Base-by-base conservation (phyloP, 495 filamentous ascomycete species). In the Aspergillus homomorphus region DNA sequence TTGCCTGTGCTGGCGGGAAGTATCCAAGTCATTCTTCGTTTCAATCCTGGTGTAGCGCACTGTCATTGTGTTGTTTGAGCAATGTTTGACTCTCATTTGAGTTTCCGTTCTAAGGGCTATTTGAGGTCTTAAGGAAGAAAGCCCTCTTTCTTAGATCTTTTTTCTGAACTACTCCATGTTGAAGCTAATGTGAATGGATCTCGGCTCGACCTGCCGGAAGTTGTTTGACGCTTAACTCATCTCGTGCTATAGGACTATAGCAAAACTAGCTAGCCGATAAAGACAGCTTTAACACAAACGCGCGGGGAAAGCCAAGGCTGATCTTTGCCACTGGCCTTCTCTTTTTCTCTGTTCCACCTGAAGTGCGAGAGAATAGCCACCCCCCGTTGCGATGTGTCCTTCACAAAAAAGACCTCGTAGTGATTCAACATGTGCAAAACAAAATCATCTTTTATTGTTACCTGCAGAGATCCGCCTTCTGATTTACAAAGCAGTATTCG, bases 381-480 rank as follows among this genome's bases (percentile, higher is more conserved):
- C 6, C 33, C 33, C 5, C 12, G 6, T 38, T 38, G 33, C 33
- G 33, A 38, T 38, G 33, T 38, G 12, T 38, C 33, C 33, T 38
- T 38, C 33, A 14, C 6, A 38, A 38, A 38, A 7, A 38, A 38
- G 33, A 38, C 33, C 33, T 38, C 12, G 33, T 38, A 38, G 33
- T 38, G 33, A 38, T 38, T 38, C 33, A 7, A 38, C 33, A 38
- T 38, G 33, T 38, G 33, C 33, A 38, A 38, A 38, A 38, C 33
- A 51, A 30, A 15, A 28, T 8, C 23, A 51, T 28, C 23, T 51
- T 28, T 26, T 51, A 24, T 26, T 28, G 18, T 26, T 51, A 16
- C 48, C 48, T 18, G 23, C 48, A 6, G 48, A 51, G 24, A 51
- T 51, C 23, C 48, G 48, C 9, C 4, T 51, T 19, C 48, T 51